Conservation (phyloP, 2,329 filamentous ascomycete genomes). For the Whalleya microplaca region DNA sequence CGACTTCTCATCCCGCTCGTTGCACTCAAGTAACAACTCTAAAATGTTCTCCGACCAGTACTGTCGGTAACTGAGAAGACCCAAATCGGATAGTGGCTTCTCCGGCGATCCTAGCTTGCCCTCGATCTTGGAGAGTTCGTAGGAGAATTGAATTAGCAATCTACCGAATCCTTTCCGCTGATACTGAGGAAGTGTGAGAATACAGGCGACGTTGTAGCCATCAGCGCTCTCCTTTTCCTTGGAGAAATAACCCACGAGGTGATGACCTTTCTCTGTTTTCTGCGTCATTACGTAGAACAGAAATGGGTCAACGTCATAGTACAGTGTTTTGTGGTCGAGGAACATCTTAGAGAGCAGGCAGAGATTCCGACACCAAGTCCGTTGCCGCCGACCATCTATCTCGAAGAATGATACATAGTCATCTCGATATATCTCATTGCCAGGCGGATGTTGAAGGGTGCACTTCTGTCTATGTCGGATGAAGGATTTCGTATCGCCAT, state of each 20-base stretch:
- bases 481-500: constrained; percentile 81
- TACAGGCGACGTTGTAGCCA: constrained; percentile 97
- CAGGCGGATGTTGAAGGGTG: constrained; percentile 86
- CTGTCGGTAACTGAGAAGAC: constrained; percentile 89
- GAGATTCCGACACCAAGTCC: constrained; percentile 95
- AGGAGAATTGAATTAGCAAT: constrained; percentile 94
- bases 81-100: constrained; percentile 93
- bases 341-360: constrained; percentile 96
- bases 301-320: constrained; percentile 99
- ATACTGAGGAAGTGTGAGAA: constrained; percentile 93
- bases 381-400: constrained; percentile 90
- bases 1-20: constrained; percentile 69
- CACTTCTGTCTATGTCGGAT: constrained; percentile 87
- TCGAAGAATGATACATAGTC: constrained; percentile 95
- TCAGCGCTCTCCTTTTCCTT: constrained; percentile 98
- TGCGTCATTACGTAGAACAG: constrained; percentile 98
- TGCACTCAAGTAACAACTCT: constrained; percentile 77
- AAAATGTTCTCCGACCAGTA: constrained; percentile 98
- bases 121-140: constrained; percentile 94
- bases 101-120: constrained; percentile 94
- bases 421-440: constrained; percentile 98
- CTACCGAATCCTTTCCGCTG: constrained; percentile 94
- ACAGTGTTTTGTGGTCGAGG: constrained; percentile 93
- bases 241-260: constrained; percentile 98
- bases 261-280: constrained; percentile 85